phyloP scores from a whole-genome alignment of 768 basidiomycete species.

The Kockovaella imperatae region DNA sequence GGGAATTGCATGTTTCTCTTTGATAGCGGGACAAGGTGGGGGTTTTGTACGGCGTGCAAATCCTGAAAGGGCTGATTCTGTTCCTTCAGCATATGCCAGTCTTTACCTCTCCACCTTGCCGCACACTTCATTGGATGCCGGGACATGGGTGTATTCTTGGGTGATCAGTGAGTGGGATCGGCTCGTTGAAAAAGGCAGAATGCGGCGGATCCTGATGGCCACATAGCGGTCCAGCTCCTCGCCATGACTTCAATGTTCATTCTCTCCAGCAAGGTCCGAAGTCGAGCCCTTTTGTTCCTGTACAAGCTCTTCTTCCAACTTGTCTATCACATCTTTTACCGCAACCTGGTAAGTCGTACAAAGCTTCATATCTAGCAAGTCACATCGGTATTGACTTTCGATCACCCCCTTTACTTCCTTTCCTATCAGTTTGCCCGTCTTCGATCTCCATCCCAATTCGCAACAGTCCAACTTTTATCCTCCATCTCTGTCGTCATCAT shows the following conservation, averaged over 20 bases:
- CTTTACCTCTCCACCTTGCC: conserved; percentile 47
- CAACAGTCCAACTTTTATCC: conserved; percentile 45
- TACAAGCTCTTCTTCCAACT: conserved; percentile 46
- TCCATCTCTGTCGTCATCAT: conserved; percentile 44
- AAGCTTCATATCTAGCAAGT: no score
- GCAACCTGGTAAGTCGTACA: conserved; percentile 36
- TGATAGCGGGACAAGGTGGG: conserved; percentile 47
- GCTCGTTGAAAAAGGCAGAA: no score
- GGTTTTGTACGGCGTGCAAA: background rate
- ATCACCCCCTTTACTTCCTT: background rate
- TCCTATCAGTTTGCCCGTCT: conserved; percentile 45
- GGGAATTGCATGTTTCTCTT: conserved; percentile 44
- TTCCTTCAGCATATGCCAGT: conserved; percentile 42
- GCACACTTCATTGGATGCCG: conserved; percentile 46
- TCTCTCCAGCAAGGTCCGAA: conserved; percentile 45
- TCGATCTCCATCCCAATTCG: conserved; percentile 44
- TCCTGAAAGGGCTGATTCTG: no score
- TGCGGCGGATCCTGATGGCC: no score
- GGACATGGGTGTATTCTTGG: conserved; percentile 48
- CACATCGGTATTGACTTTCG: background rate
- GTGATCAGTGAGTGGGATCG: conserved; percentile 39
- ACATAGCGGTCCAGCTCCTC: conserved; percentile 39
- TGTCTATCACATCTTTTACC: conserved; percentile 39
- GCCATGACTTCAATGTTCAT: conserved; percentile 44
- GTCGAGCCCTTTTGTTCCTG: conserved; percentile 46